These are phyloP conservation scores for Dactylorhiza incarnata DNA, from an alignment of 106 monocot species.

Conservation along the genomic window DNA sequence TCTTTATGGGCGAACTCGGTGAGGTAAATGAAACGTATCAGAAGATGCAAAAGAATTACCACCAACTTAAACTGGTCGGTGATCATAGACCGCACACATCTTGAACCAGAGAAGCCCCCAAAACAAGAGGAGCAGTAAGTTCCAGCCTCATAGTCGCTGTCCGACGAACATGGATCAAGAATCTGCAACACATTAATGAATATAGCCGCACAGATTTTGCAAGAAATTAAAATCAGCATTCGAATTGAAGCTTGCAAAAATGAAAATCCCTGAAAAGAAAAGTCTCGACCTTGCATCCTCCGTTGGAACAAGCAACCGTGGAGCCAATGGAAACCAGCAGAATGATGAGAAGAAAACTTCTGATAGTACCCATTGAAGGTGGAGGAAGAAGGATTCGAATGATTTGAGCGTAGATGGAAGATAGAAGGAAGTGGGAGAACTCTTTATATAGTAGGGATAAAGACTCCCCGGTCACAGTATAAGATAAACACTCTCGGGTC, in stretches of 20 bases:
- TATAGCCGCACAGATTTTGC: no score
- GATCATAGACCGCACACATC: constrained; percentile 31
- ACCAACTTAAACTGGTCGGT: constrained; percentile 31
- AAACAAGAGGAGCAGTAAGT: no score
- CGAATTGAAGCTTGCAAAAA: no score
- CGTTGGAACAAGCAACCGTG: constrained; percentile 28
- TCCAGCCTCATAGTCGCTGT: no score
- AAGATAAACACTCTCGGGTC: no score
- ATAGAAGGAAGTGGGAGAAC: neutral
- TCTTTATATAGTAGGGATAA: neutral
- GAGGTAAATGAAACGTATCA: neutral
- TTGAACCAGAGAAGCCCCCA: constrained; percentile 24
- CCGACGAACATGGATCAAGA: no score
- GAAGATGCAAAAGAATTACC: constrained; percentile 15
- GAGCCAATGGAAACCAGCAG: neutral
- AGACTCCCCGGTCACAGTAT: neutral
- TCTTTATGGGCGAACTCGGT: neutral
- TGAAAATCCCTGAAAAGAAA: no score
- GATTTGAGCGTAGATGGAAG: neutral
- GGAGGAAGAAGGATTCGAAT: neutral
- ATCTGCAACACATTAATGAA: no score
- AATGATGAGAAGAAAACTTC: constrained; percentile 4
- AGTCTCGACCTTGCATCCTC: no score
- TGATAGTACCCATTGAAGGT: constrained; percentile 16
- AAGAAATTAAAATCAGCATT: no score